A percentile compares a stretch with the other conserved stretches of the same genome.
Evolutionary conservation across 768 basidiomycete species (phyloP).

Genomic region (Pisolithus sp.): DNA sequence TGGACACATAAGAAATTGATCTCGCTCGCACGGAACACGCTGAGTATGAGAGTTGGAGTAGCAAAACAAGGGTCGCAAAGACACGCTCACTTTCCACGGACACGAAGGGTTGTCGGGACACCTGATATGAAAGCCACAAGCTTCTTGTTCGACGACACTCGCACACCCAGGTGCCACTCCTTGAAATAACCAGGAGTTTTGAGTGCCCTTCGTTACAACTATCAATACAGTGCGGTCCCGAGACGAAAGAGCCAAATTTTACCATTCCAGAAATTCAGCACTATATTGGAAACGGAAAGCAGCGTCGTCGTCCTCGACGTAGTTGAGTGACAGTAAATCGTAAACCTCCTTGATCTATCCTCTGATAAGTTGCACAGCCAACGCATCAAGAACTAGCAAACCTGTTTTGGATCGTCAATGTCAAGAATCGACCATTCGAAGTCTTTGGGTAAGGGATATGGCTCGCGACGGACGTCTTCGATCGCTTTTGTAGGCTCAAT

Average conservation of each 20-base stretch:
- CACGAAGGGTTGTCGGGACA: conserved; percentile 79
- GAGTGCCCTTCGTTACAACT: conserved; percentile 61
- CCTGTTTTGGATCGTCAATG: conserved; percentile 70
- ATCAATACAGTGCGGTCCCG: not conserved
- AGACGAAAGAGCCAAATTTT: conserved; percentile 8
- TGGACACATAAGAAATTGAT: conserved; percentile 98
- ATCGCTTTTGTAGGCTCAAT: conserved; percentile 78
- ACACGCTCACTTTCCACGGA: conserved; percentile 67
- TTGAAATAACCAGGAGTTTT: conserved; percentile 88
- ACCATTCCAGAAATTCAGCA: conserved; percentile 92
- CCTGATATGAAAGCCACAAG: conserved; percentile 96
- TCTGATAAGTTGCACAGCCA: not conserved
- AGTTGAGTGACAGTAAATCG: conserved; percentile 84
- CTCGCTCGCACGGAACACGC: conserved; percentile 69
- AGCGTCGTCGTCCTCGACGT: conserved; percentile 94
- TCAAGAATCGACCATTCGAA: conserved; percentile 89
- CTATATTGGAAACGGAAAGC: conserved; percentile 97
- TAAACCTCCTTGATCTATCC: conserved; percentile 83
- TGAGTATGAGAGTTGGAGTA: conserved; percentile 25
- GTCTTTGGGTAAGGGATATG: conserved; percentile 83
- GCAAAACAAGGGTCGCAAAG: not conserved
- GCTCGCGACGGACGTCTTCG: conserved; percentile 81
- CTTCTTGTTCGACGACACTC: conserved; percentile 85
- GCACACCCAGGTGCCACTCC: conserved; percentile 96
- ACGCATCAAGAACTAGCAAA: conserved; percentile 18